phyloP scores from a whole-genome alignment of 352 stramenopile genomes.

The Phytophthora citricola region DNA sequence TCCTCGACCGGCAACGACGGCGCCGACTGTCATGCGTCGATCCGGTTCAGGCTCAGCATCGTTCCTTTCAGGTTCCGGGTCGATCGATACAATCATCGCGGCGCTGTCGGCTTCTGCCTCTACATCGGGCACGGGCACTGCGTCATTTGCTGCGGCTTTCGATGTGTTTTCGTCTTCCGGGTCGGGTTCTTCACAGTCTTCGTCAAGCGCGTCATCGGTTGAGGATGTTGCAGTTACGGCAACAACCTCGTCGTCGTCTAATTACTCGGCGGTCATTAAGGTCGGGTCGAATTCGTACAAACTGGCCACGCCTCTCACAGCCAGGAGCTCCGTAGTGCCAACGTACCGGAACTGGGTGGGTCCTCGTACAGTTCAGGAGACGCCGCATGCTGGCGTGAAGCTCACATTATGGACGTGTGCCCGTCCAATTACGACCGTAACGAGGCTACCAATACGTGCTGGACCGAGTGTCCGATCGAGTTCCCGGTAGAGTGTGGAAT shows the following conservation, averaged over 20 bases:
- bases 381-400: constrained; percentile 27
- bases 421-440: constrained; percentile 42
- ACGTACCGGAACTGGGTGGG: constrained; percentile 47
- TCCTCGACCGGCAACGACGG: background rate
- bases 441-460: constrained; percentile 54
- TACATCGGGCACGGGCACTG: background rate
- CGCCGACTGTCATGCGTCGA: constrained; percentile 1
- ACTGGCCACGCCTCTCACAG: constrained; percentile 24
- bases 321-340: constrained; percentile 29
- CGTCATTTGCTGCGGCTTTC: constrained; percentile 22
- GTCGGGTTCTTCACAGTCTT: constrained; percentile 2
- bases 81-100: constrained; percentile 5
- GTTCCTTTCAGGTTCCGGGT: constrained; percentile 5
- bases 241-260: constrained; percentile 15
- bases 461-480: constrained; percentile 53
- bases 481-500: constrained; percentile 42
- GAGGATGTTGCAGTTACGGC: constrained; percentile 17
- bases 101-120: constrained; percentile 10
- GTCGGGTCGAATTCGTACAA: constrained; percentile 21
- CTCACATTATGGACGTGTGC: constrained; percentile 43
- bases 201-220: background rate
- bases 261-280: constrained; percentile 24
- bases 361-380: constrained; percentile 10
- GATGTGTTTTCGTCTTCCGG: constrained; percentile 6
- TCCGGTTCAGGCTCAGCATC: constrained; percentile 9